These are phyloP conservation scores for Fusarium clavum DNA, from an alignment of 2,329 filamentous ascomycete genomes.

Conservation along the genomic window DNA sequence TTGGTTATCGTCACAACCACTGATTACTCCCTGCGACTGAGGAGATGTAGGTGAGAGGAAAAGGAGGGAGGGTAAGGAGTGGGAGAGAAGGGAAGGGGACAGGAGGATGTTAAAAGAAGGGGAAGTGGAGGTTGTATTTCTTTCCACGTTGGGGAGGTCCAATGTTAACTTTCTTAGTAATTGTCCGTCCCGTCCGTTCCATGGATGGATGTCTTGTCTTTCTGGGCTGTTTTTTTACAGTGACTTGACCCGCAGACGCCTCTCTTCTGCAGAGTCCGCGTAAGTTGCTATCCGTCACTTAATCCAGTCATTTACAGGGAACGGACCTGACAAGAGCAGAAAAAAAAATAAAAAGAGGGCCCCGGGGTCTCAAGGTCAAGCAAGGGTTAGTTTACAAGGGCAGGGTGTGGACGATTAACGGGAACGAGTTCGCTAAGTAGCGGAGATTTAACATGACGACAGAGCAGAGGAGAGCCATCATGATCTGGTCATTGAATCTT, in stretches of 20 bases:
- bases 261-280: slow-evolving; percentile 11
- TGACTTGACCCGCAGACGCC: slow-evolving; percentile 23
- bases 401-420: slow-evolving; percentile 35
- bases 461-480: not conserved
- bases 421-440: slow-evolving; percentile 36
- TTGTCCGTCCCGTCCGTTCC: slow-evolving; percentile 19
- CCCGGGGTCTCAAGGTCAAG: slow-evolving; percentile 27
- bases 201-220: not conserved
- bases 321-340: not conserved
- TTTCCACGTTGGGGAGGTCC: slow-evolving; percentile 23
- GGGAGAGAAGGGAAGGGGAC: slow-evolving; percentile 9
- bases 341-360: slow-evolving; percentile 35
- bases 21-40: slow-evolving; percentile 30
- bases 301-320: slow-evolving; percentile 23
- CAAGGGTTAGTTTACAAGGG: slow-evolving; percentile 2
- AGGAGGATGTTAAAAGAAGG: slow-evolving; percentile 22
- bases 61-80: slow-evolving; percentile 5
- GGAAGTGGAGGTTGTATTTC: slow-evolving; percentile 30
- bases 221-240: not conserved
- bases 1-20: slow-evolving; percentile 27
- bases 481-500: not conserved
- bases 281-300: slow-evolving; percentile 1
- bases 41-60: slow-evolving; percentile 2
- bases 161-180: slow-evolving; percentile 31
- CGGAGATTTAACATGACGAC: slow-evolving; percentile 35